Evolutionary conservation across 495 filamentous ascomycete species (phyloP), one percentile per base, ranked within the genome.

Genomic region (Chlorociboria aeruginascens): DNA sequence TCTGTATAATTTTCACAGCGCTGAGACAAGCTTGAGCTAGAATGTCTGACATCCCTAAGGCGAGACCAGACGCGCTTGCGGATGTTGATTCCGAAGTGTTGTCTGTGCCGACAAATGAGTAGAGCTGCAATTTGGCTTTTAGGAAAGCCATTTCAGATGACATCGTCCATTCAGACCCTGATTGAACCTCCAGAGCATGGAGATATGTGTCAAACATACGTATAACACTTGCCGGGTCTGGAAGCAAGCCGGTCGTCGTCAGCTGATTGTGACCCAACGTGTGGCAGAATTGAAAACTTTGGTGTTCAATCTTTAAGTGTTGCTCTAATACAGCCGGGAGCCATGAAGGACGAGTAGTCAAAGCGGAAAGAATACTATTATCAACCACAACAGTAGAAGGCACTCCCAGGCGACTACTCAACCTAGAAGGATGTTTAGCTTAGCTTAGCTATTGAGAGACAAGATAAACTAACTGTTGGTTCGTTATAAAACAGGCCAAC

Each of bases 171-270:
- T 51, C 46, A 7, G 58, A 58, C 10, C 54, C 47, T 16, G 46
- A 57, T 11, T 38, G 48, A 41, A 51, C 37, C 42, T 46, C 58
- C 1, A 64, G 39, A 11, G 49, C 42, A 14, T 62, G 56, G 8
- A 64, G 55, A 31, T 64, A 58, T 3, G 51, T 45, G 13, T 64
- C 61, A 9, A 64, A 58, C 36, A 64, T 57, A 28, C 61, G 60
- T 16, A 60, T 56, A 32, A 64, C 4, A 25, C 20, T 25, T 4
- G 48, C 8, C 60, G 61, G 9, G 54, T 57, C 35, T 62, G 53
- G 40, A 61, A 50, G 11, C 10, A 20, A 14, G 33, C 16, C 8
- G 17, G 17, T 7, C 13, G 14, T 17, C 33, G 16, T 29, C 29
- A 17, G 13, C 35, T 46, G 16, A 46, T n/a, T 1, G 44, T 29